phyloP scores from a whole-genome alignment of 1,284 basidiomycete genomes.

The Wolfiporia cocos region DNA sequence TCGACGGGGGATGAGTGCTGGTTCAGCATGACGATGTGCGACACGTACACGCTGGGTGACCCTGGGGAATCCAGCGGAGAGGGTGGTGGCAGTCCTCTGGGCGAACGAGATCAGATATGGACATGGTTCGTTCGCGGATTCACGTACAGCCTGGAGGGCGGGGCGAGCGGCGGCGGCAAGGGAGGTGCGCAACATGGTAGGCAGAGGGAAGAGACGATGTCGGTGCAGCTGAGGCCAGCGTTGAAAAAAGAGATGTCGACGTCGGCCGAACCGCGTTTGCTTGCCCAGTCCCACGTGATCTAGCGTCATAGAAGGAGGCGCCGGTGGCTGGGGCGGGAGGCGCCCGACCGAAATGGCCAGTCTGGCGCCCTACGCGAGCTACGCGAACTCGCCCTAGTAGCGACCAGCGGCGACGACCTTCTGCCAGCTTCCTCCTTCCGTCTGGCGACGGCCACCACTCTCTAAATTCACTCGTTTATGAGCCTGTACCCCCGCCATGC shows the following conservation, averaged over 20 bases:
- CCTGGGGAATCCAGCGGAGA: conserved; percentile 76
- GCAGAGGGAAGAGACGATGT: conserved; percentile 21
- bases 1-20: conserved; percentile 26
- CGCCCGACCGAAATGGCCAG: conserved; percentile 1
- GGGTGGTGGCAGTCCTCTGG: conserved; percentile 71
- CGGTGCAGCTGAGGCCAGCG: conserved; percentile 15
- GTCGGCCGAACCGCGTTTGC: conserved; percentile 20
- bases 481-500: conserved; percentile 11
- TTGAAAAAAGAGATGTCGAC: conserved; percentile 17
- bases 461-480: too few relatives aligned
- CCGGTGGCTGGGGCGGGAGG: background rate
- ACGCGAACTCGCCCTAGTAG: too few relatives aligned
- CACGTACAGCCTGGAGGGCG: conserved; percentile 45
- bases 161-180: conserved; percentile 54
- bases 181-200: conserved; percentile 63
- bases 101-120: conserved; percentile 1
- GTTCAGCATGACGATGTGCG: background rate
- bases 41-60: conserved; percentile 60
- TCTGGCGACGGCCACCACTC: too few relatives aligned
- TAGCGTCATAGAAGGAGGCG: conserved; percentile 6
- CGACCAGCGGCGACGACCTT: too few relatives aligned
- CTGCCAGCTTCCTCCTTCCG: too few relatives aligned
- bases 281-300: conserved; percentile 6
- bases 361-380: too few relatives aligned
- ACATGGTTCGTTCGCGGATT: conserved; percentile 3